Conservation (phyloP, 306 rosid genomes). For the Quercus engelmannii region DNA sequence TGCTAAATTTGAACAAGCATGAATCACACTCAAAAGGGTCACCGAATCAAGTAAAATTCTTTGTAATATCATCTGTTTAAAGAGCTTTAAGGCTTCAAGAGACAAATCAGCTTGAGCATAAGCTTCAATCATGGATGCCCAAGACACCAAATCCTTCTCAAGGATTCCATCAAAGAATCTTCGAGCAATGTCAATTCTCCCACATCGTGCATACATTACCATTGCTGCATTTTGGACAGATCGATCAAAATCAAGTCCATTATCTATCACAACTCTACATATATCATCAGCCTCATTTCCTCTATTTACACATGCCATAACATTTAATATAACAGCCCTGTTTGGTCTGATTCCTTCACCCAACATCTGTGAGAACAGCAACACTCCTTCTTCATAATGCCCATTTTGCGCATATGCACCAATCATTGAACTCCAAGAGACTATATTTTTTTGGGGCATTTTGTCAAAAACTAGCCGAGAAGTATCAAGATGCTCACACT, state of each 20-base stretch:
- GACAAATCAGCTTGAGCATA: constrained; percentile 31
- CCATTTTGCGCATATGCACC: constrained; percentile 32
- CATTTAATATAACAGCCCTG: constrained; percentile 35
- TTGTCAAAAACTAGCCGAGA: constrained; percentile 32
- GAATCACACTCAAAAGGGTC: constrained; percentile 30
- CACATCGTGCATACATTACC: constrained; percentile 44
- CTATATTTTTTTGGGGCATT: constrained; percentile 29
- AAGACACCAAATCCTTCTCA: constrained; percentile 42
- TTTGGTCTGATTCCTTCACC: constrained; percentile 18
- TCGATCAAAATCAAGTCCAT: constrained; percentile 16
- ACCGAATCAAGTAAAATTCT: constrained; percentile 30
- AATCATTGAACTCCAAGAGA: constrained; percentile 47
- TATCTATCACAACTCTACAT: constrained; percentile 7
- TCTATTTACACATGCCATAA: constrained; percentile 31
- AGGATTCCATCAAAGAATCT: constrained; percentile 28
- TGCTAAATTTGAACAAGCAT: constrained; percentile 39
- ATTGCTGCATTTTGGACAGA: constrained; percentile 34
- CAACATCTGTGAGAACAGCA: constrained; percentile 31
- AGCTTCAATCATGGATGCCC: constrained; percentile 49
- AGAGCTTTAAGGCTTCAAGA: constrained; percentile 31
- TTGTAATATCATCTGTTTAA: constrained; percentile 24
- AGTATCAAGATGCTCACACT: constrained; percentile 24
- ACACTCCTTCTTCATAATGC: constrained; percentile 10
- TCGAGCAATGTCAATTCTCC: constrained; percentile 31
- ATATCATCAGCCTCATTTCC: constrained; percentile 32